A percentile compares a stretch with the other conserved stretches of the same genome.
Conservation (phyloP, 2,329 filamentous ascomycete species). For the Fusarium foetens region DNA sequence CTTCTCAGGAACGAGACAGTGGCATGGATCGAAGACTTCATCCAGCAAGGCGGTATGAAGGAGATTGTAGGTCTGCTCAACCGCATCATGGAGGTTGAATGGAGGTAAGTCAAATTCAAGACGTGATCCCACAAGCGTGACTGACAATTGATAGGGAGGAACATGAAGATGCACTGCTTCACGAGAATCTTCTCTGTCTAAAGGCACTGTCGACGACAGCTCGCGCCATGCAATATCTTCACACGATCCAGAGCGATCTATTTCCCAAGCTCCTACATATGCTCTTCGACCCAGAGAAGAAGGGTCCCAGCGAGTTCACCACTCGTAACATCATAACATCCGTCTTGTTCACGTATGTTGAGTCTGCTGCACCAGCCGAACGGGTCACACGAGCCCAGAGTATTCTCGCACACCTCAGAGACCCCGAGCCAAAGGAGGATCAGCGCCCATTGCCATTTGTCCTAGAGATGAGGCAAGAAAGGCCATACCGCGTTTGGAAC, state of each 20-base stretch:
- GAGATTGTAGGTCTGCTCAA: conserved; percentile 88
- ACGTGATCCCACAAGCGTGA: not conserved
- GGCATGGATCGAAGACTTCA: conserved; percentile 93
- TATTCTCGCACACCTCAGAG: conserved; percentile 82
- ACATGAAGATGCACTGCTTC: conserved; percentile 91
- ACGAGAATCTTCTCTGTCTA: conserved; percentile 90
- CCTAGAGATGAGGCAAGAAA: conserved; percentile 84
- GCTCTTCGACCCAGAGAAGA: conserved; percentile 98
- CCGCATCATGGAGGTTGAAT: conserved; percentile 94
- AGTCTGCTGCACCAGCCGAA: conserved; percentile 70
- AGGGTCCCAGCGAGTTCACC: conserved; percentile 95
- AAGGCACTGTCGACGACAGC: conserved; percentile 95
- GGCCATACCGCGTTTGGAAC: conserved; percentile 93
- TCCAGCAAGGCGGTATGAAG: conserved; percentile 88
- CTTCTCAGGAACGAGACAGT: conserved; percentile 94
- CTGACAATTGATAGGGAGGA: conserved; percentile 73
- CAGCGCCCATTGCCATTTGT: conserved; percentile 86
- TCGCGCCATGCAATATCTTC: conserved; percentile 82
- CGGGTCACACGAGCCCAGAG: conserved; percentile 74
- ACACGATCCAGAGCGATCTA: conserved; percentile 79
- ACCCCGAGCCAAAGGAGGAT: conserved; percentile 79
- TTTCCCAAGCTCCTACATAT: conserved; percentile 88
- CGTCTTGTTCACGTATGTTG: conserved; percentile 88
- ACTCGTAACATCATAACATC: conserved; percentile 91
- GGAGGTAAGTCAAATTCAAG: conserved; percentile 73